These are phyloP conservation scores for Solanum lignicaule DNA, from an alignment of 257 asterid species.

Conservation along the genomic window DNA sequence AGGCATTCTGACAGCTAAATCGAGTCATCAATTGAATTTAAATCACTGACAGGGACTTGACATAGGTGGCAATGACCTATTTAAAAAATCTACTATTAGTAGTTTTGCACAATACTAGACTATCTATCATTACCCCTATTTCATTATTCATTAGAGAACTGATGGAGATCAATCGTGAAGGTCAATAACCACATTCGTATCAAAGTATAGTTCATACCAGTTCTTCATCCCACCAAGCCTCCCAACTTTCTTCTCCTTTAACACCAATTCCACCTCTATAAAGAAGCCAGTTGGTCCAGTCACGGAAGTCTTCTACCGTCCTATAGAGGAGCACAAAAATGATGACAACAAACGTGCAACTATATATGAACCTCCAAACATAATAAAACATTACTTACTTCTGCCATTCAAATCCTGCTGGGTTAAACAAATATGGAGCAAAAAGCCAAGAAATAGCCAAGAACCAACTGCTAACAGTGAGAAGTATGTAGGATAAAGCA, in stretches of 20 bases:
- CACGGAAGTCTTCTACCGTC: slow-evolving; percentile 95
- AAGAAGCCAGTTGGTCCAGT: slow-evolving; percentile 99
- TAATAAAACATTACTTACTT: slow-evolving; percentile 48
- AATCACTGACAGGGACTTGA: neutral
- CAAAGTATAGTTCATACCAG: slow-evolving; percentile 42
- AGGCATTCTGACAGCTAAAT: neutral
- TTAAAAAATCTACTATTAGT: neutral
- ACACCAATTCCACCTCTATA: slow-evolving; percentile 99
- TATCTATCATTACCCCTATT: neutral
- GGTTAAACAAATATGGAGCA: slow-evolving; percentile 96
- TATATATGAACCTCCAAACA: neutral
- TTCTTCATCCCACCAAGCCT: slow-evolving; percentile 99
- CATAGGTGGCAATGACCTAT: neutral
- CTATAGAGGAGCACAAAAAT: slow-evolving; percentile 27
- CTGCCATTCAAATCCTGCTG: slow-evolving; percentile 99
- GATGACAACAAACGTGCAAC: slow-evolving; percentile 12
- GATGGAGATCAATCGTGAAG: neutral
- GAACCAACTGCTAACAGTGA: slow-evolving; percentile 94
- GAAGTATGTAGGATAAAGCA: slow-evolving; percentile 73
- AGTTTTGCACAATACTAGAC: neutral
- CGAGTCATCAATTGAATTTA: neutral
- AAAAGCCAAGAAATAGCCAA: slow-evolving; percentile 82
- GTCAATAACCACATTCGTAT: neutral
- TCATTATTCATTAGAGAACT: slow-evolving; percentile 4
- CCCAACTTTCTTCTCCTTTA: slow-evolving; percentile 99